Evolutionary conservation across 2,329 filamentous ascomycete genomes (phyloP), one percentile per base, ranked within the genome.

Genomic region (Pochonia chlamydosporia): DNA sequence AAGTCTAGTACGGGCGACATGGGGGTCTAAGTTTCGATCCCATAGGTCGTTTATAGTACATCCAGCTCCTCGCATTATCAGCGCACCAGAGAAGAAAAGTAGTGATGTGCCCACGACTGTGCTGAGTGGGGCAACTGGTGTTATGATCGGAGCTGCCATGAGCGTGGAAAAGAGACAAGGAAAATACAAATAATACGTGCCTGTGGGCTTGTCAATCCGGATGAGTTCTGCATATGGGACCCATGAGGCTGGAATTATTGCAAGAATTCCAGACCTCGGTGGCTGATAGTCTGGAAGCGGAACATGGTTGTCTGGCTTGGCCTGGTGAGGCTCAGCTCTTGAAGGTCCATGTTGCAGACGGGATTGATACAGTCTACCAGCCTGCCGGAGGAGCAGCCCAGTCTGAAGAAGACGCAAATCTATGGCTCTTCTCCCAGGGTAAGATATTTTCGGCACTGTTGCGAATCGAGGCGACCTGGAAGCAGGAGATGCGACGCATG

Each of bases 1-100:
- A 26, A 89, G 72, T 13, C 84, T 79, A 5, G 88, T 95, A 41
- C 90, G 79, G 2, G 78, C 68, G 13, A 95, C 89, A 52, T 89
- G 79, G 6, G 86, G 84, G 65, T 96, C 90, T 14, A 95, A 82
- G 56, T 93, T 87, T 46, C 88, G 81, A 65, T 95, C 90, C 86
- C 89, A 91, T 43, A 95, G 80, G 63, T 96, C 90, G 63, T 95
- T 95, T 68, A 95, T 89, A 16, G 86, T 86, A 65, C 90, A 95
- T 44, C 89, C 89, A 18, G 89, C 88, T 42, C 90, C 87, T 51
- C 90, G 85, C 87, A 95, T 93, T 54, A 95, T 78, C 39, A 95
- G 63, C 3, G 88, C 86, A 43, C 89, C 89, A 2, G 81, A 74
- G 58, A 86, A 79, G 68, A 95, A 93, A 41, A 93, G 76, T 2